These are phyloP conservation scores for Rhododendron simsii DNA, from an alignment of 148 eudicot genomes.

Conservation along the genomic window DNA sequence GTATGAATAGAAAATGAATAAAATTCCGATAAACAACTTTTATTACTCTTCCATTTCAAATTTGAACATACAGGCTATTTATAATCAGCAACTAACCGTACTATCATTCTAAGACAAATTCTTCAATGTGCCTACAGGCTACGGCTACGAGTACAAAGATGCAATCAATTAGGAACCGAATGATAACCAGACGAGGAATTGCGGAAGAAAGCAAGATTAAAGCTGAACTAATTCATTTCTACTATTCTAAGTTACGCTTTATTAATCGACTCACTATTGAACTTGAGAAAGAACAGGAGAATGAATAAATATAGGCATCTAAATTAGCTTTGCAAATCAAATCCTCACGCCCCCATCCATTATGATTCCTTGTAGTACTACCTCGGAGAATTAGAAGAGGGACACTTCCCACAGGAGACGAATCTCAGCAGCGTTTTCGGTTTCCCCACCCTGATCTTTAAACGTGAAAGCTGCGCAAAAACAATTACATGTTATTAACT, in stretches of 20 bases:
- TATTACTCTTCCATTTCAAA: background rate
- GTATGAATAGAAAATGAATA: background rate
- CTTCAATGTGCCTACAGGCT: background rate
- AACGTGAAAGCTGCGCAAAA: constrained; percentile 55
- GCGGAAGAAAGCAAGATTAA: constrained; percentile 3
- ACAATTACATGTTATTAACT: background rate
- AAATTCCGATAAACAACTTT: background rate
- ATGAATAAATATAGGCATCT: constrained; percentile 15
- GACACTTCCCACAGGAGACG: constrained; percentile 74
- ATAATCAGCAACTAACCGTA: background rate
- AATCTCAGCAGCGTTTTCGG: constrained; percentile 48
- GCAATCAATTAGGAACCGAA: background rate
- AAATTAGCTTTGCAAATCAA: constrained; percentile 16
- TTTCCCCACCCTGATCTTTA: constrained; percentile 53
- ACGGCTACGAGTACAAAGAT: background rate
- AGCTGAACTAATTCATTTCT: constrained; percentile 14
- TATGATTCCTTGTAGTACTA: constrained; percentile 17
- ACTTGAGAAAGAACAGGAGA: constrained; percentile 18
- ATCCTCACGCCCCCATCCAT: background rate
- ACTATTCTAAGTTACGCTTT: constrained; percentile 15
- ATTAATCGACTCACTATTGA: constrained; percentile 7
- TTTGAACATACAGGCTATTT: background rate
- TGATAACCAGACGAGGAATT: background rate
- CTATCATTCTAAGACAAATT: background rate
- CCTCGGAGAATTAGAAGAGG: constrained; percentile 69